Conservation (phyloP, 352 stramenopile genomes). For the Pythium inflatum region DNA sequence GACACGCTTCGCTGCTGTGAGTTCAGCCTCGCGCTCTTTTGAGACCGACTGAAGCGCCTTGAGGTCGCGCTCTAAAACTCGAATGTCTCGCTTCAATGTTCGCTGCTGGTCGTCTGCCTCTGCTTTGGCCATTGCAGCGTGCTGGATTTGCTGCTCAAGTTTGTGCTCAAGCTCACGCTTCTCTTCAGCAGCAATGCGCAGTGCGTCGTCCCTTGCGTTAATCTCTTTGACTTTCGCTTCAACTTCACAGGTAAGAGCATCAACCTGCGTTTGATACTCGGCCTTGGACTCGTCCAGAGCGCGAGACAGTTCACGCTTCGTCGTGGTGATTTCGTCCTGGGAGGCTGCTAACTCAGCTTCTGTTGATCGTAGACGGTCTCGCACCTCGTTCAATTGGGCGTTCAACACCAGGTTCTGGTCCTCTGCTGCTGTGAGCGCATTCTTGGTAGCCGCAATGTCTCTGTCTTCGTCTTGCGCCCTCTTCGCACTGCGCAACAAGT, state of each 20-base stretch:
- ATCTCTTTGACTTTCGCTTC: neutral
- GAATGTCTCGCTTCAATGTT: conserved; percentile 57
- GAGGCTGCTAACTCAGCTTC: neutral
- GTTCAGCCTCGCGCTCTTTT: conserved; percentile 62
- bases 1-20: conserved; percentile 35
- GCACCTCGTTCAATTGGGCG: neutral
- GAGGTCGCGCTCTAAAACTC: conserved; percentile 62
- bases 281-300: neutral
- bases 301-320: neutral
- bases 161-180: conserved; percentile 12
- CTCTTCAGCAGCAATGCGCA: neutral
- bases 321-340: neutral
- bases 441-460: conserved; percentile 20
- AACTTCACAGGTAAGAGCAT: conserved; percentile 18
- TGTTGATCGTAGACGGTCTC: neutral
- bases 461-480: conserved; percentile 31
- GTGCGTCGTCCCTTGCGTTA: neutral
- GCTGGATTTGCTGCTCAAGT: conserved; percentile 22
- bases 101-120: conserved; percentile 61
- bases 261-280: conserved; percentile 9
- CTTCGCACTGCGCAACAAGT: conserved; percentile 25
- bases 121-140: conserved; percentile 30
- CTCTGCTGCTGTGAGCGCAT: conserved; percentile 25
- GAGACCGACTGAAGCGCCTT: conserved; percentile 52
- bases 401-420: conserved; percentile 30